phyloP scores from a whole-genome alignment of 345 rosid species.

The Syzygium grande region DNA sequence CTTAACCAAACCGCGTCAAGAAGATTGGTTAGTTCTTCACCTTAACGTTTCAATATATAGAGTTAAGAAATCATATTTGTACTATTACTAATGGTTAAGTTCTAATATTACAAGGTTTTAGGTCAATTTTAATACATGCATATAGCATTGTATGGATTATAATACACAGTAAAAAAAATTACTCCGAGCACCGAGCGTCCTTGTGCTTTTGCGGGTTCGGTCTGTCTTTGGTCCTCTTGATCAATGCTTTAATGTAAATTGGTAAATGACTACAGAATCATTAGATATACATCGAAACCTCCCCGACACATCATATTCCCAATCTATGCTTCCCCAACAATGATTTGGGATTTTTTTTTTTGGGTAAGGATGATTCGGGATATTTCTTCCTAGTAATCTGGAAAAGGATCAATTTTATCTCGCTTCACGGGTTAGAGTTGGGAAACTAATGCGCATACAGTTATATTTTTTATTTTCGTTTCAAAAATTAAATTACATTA shows the following conservation, averaged over 20 bases:
- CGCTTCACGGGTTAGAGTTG: not conserved
- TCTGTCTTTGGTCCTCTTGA: not conserved
- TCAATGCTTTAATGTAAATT: not conserved
- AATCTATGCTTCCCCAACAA: not conserved
- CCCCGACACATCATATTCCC: not conserved
- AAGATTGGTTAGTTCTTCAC: not conserved
- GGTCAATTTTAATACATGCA: not conserved
- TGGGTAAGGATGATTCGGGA: too few species aligned
- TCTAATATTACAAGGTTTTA: not conserved
- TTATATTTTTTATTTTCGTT: not conserved
- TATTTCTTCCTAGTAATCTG: not conserved
- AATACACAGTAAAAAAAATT: not conserved
- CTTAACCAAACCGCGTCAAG: slow-evolving; percentile 28
- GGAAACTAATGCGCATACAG: not conserved
- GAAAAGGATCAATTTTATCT: not conserved
- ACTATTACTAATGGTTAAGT: not conserved
- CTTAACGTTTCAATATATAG: not conserved
- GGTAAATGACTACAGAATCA: not conserved
- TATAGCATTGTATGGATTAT: not conserved
- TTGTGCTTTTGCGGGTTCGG: not conserved
- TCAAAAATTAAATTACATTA: not conserved
- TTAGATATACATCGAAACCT: not conserved
- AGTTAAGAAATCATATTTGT: not conserved
- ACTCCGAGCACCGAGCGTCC: not conserved
- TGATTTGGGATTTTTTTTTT: not conserved